These are phyloP conservation scores for Amphirosellinia nigrospora DNA, from an alignment of 495 filamentous ascomycete species.

Conservation along the genomic window DNA sequence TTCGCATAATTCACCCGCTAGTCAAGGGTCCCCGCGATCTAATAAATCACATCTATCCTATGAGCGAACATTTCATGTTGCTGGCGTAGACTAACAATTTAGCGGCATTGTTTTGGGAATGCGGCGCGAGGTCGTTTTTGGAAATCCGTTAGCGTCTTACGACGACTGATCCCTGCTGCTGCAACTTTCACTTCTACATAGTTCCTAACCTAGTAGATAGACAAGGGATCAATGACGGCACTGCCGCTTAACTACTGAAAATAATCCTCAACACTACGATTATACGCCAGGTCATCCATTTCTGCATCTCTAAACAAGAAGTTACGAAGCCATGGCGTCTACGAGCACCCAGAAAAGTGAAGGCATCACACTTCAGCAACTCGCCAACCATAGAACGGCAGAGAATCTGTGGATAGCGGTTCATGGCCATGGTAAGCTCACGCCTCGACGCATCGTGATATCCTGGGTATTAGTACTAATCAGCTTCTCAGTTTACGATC, in stretches of 20 bases:
- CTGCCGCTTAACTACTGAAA: not conserved
- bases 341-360: not conserved
- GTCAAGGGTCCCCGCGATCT: not conserved
- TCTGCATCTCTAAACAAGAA: not conserved
- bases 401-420: not conserved
- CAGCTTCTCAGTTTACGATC: not conserved
- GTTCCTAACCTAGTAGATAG: too few species aligned
- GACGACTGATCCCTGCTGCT: too few species aligned
- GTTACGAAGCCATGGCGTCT: not conserved
- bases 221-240: not conserved
- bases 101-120: not conserved
- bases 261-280: not conserved
- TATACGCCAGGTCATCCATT: not conserved
- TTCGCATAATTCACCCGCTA: too few species aligned
- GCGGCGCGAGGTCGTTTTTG: conserved; percentile 1
- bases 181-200: too few species aligned
- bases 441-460: not conserved
- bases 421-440: not conserved
- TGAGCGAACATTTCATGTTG: not conserved
- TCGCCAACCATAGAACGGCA: not conserved
- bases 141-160: not conserved
- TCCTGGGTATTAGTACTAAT: not conserved
- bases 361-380: not conserved
- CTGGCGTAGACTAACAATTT: not conserved
- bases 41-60: not conserved